Evolutionary conservation across 2,329 filamentous ascomycete genomes (phyloP).

Genomic region (Cladophialophora bantiana): DNA sequence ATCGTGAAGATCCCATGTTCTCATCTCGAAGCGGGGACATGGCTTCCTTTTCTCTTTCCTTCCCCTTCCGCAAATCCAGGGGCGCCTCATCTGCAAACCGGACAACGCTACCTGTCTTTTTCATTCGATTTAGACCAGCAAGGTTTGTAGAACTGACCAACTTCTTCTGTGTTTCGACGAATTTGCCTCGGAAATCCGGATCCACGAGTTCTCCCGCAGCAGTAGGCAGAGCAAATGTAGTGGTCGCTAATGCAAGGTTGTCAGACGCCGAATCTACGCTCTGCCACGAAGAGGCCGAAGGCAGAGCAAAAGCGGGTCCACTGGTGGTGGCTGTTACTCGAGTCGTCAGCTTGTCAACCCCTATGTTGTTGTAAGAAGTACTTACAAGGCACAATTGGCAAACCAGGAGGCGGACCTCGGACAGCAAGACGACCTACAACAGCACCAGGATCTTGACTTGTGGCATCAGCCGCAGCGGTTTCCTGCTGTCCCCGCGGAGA

Average conservation of each 20-base stretch:
- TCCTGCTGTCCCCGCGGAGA: conserved; percentile 13
- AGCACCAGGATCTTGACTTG: not conserved
- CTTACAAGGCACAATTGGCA: conserved; percentile 28
- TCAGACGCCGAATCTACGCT: conserved; percentile 34
- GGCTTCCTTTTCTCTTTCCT: conserved; percentile 30
- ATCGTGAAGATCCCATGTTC: conserved; percentile 15
- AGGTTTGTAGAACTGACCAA: conserved; percentile 36
- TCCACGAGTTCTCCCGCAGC: conserved; percentile 45
- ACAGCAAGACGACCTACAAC: not conserved
- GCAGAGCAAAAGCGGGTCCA: conserved; percentile 34
- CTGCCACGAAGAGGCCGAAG: conserved; percentile 40
- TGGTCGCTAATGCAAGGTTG: conserved; percentile 9
- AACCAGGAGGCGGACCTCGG: conserved; percentile 25
- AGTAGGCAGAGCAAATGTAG: conserved; percentile 24
- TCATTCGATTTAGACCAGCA: conserved; percentile 31
- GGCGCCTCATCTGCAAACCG: conserved; percentile 38
- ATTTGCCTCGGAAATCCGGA: conserved; percentile 48
- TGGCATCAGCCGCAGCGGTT: not conserved
- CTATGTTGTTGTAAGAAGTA: not conserved
- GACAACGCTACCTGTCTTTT: conserved; percentile 37
- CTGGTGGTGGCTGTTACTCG: conserved; percentile 19
- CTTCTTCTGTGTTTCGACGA: conserved; percentile 44
- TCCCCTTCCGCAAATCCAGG: conserved; percentile 26
- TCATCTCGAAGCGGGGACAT: conserved; percentile 16
- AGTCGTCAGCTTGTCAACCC: conserved; percentile 9